A percentile compares a stretch with the other conserved stretches of the same genome.
phyloP scores from a whole-genome alignment of 2,329 filamentous ascomycete genomes.

The Leptographium lundbergii region DNA sequence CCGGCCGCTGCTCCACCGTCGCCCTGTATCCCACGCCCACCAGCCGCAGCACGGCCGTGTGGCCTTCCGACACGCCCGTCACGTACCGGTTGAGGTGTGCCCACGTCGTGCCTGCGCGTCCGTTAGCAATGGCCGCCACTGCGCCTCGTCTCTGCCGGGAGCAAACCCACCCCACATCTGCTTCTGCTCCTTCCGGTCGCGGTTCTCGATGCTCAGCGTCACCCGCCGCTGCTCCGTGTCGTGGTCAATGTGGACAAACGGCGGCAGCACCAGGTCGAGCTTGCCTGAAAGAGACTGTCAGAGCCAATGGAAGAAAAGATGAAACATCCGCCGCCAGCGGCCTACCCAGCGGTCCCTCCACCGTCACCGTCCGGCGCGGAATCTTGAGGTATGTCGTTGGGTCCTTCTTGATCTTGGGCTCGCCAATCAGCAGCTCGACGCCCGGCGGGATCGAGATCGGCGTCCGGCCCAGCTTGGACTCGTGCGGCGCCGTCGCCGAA shows the following conservation, averaged over 20 bases:
- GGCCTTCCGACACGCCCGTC: slow-evolving; percentile 88
- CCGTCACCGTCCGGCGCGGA: slow-evolving; percentile 54
- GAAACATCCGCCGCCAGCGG: too few species aligned
- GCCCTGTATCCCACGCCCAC: slow-evolving; percentile 95
- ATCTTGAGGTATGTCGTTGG: slow-evolving; percentile 48
- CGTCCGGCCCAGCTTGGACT: slow-evolving; percentile 77
- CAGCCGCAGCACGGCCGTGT: slow-evolving; percentile 82
- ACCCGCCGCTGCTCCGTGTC: slow-evolving; percentile 52
- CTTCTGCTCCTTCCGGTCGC: slow-evolving; percentile 58
- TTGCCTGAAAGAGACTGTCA: slow-evolving; percentile 37
- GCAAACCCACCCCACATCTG: slow-evolving; percentile 78
- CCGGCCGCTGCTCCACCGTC: slow-evolving; percentile 64
- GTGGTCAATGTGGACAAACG: slow-evolving; percentile 60
- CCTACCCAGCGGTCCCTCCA: slow-evolving; percentile 70
- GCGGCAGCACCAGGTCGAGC: slow-evolving; percentile 65
- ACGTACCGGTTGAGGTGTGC: slow-evolving; percentile 85
- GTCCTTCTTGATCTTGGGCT: slow-evolving; percentile 41
- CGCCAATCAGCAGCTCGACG: slow-evolving; percentile 62
- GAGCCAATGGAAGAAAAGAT: too few species aligned
- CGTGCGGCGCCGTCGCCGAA: slow-evolving; percentile 52
- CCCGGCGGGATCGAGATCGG: slow-evolving; percentile 71
- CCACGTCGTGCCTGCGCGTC: slow-evolving; percentile 65
- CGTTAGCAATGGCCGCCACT: background rate
- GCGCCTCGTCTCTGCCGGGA: slow-evolving; percentile 1
- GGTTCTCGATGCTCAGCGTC: slow-evolving; percentile 57